Base-by-base conservation (phyloP, 495 filamentous ascomycete species). In the Copromyces sp. region DNA sequence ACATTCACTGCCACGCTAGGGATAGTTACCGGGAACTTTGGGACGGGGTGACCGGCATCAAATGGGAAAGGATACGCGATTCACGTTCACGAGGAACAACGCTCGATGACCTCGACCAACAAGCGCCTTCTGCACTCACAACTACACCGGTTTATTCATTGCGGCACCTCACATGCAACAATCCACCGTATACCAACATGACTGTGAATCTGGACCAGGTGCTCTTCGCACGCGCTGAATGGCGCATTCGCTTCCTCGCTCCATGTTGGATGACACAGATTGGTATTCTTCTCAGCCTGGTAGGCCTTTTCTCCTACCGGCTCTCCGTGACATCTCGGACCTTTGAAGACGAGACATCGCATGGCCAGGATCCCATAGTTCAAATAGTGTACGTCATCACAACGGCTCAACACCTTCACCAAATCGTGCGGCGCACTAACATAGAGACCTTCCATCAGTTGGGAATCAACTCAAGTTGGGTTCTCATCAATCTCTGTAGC, bases 251-350 rank as follows among this genome's bases (percentile, higher is more conserved):
- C 35, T 39, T 85, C 5, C 73, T 86, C 20, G 32, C 83, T 2
- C 83, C 83, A 38, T 79, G 76, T 7, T 86, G 84, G 84, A 70
- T 73, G 4, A 70, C 80, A 37, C 83, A 85, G 59, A 74, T 86
- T 20, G 69, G 71, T 0, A 72, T 85, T 7, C 69, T 85, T 68
- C 69, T 85, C 29, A 77, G 79, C 38, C 74, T 84, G 7, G 81
- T 85, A 79, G 84, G 83, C n/a, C 72, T 86, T 11, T 86, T 86
- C 74, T 80, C 84, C 14, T 85, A 83, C 73, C 81, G 84, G 14
- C 79, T 86, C 2, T 83, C 81, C 39, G 77, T 80, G 61, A 85
- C 84, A 7, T 74, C 81, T 14, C 76, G 77, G 35, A 78, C 80
- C 20, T 85, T 81, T 75, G 75, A 80, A 68, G 82, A 83, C 8